Conservation (phyloP, 2,329 filamentous ascomycete genomes). For the Fusarium camptoceras region DNA sequence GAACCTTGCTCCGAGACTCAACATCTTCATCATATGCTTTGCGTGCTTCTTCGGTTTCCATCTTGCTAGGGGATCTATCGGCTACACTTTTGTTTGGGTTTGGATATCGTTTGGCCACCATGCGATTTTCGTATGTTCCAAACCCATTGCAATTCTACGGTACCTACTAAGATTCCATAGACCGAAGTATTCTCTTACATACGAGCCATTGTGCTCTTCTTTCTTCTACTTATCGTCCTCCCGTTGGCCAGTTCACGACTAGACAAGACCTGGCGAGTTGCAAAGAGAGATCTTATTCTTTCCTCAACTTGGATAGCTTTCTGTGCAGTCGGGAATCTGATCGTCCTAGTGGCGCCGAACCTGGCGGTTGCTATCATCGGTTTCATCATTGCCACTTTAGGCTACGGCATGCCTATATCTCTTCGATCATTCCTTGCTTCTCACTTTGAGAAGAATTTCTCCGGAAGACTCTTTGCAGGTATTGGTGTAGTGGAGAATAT, state of each 20-base stretch:
- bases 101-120: neutral
- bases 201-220: neutral
- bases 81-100: conserved; percentile 3
- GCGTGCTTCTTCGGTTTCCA: conserved; percentile 8
- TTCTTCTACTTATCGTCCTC: conserved; percentile 1
- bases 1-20: neutral
- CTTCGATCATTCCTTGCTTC: conserved; percentile 9
- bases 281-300: neutral
- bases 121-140: neutral
- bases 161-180: neutral
- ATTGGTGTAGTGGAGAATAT: neutral
- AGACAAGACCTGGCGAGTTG: neutral
- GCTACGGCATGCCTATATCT: neutral
- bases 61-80: neutral
- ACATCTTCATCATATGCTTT: neutral
- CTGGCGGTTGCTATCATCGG: neutral
- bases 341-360: neutral
- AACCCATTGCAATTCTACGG: accelerated
- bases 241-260: neutral
- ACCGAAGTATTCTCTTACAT: neutral
- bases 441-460: neutral
- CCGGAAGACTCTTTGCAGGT: conserved; percentile 3
- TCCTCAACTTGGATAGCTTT: neutral
- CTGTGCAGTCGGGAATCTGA: neutral
- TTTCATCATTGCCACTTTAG: neutral